A percentile compares a stretch with the other conserved stretches of the same genome.
Conservation (phyloP, 202 grass and related monocot species). For the Eragrostis tef region DNA sequence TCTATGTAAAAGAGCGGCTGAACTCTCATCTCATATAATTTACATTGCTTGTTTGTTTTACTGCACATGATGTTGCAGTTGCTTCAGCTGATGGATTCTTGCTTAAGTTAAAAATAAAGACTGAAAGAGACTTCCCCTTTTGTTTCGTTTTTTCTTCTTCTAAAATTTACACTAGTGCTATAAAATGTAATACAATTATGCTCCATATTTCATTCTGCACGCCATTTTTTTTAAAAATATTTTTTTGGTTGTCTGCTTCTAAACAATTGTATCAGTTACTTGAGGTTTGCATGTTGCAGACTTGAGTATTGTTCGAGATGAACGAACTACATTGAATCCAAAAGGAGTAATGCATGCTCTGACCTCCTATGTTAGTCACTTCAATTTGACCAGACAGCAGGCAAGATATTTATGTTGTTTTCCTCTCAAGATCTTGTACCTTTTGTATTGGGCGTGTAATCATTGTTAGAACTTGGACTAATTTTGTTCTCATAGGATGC, state of each 20-base stretch:
- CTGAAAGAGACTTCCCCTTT: background rate
- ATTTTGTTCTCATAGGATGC: constrained; percentile 69
- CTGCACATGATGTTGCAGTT: constrained; percentile 18
- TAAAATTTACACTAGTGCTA: background rate
- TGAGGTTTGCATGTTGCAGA: constrained; percentile 58
- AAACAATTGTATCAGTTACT: constrained; percentile 7
- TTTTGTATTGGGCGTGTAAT: background rate
- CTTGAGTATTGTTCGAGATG: constrained; percentile 59
- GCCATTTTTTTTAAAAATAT: constrained; percentile 7
- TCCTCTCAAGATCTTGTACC: constrained; percentile 31
- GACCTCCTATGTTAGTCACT: constrained; percentile 75
- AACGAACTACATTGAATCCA: constrained; percentile 73
- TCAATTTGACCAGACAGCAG: constrained; percentile 92
- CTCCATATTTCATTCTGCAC: background rate
- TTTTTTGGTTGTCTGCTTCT: constrained; percentile 32
- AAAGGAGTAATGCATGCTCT: constrained; percentile 79
- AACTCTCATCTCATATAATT: background rate
- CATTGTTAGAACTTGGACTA: constrained; percentile 42
- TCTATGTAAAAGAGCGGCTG: background rate
- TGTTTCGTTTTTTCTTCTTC: background rate
- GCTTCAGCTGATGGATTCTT: background rate
- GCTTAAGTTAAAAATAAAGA: background rate
- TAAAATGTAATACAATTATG: background rate
- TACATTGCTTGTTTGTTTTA: constrained; percentile 29
- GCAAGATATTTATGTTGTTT: constrained; percentile 42